A percentile compares a stretch with the other conserved stretches of the same genome.
Conservation (phyloP, 345 rosid species). For the Eucalyptus curtisii region DNA sequence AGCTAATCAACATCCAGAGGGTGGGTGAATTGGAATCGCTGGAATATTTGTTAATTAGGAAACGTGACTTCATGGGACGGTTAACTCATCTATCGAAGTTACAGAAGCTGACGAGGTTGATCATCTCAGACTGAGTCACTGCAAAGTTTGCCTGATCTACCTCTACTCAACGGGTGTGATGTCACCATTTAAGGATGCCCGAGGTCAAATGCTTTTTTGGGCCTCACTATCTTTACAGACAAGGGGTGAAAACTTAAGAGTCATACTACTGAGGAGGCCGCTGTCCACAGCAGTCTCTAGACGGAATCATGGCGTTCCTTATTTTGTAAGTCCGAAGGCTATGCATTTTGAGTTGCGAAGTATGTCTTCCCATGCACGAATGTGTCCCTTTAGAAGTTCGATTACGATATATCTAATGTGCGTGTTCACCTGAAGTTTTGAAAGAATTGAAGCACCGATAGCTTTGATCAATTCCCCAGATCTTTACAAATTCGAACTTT, state of each 20-base stretch:
- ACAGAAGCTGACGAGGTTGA: rapidly evolving
- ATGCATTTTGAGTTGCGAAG: no score
- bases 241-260: neutral
- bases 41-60: neutral
- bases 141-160: neutral
- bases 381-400: no score
- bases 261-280: rapidly evolving
- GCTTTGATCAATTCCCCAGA: no score
- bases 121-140: rapidly evolving
- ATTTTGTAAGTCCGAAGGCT: no score
- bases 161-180: rapidly evolving
- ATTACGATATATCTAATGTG: no score
- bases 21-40: neutral
- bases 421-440: rapidly evolving
- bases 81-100: neutral
- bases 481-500: no score
- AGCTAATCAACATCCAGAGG: neutral
- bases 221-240: neutral
- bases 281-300: neutral
- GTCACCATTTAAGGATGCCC: rapidly evolving
- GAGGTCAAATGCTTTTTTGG: rapidly evolving
- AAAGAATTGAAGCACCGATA: no score
- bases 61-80: neutral
- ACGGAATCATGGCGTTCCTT: no score
- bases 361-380: no score